Evolutionary conservation across 2,329 filamentous ascomycete genomes (phyloP).

Genomic region (Aspergillus latus): DNA sequence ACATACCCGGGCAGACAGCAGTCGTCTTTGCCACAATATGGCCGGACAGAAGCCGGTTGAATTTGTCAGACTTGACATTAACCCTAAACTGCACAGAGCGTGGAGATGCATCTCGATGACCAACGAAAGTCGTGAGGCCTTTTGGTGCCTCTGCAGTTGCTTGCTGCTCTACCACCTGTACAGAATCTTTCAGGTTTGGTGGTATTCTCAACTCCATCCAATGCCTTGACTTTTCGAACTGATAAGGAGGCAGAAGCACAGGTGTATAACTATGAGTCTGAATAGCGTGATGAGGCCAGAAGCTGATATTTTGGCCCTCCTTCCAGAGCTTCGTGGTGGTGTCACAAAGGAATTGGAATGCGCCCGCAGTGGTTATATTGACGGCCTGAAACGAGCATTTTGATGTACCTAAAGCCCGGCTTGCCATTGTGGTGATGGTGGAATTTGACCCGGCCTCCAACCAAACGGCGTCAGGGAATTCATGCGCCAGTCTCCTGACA

Average conservation of each 20-base stretch:
- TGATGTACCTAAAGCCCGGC: not conserved
- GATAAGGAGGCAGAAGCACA: not conserved
- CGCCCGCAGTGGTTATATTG: not conserved
- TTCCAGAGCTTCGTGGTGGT: slow-evolving; percentile 43
- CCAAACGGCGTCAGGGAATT: slow-evolving; percentile 30
- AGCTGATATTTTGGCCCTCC: not conserved
- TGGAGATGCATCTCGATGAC: no score
- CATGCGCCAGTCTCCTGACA: slow-evolving; percentile 38
- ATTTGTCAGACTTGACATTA: no score
- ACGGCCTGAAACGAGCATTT: not conserved
- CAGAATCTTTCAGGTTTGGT: no score
- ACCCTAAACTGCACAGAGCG: no score
- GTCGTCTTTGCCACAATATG: no score
- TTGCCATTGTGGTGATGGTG: slow-evolving; percentile 24
- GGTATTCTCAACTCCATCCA: not conserved
- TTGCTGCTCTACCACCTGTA: no score
- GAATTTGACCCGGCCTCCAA: slow-evolving; percentile 48
- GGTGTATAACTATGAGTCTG: not conserved
- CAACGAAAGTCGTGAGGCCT: no score
- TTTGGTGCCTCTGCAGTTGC: no score
- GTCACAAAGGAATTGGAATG: slow-evolving; percentile 23
- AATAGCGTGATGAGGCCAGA: not conserved
- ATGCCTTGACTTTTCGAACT: not conserved
- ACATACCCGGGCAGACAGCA: no score
- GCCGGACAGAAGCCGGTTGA: no score